Evolutionary conservation across 805 yeast genomes (phyloP).

Genomic region (Groenewaldozyma tartarivorans): DNA sequence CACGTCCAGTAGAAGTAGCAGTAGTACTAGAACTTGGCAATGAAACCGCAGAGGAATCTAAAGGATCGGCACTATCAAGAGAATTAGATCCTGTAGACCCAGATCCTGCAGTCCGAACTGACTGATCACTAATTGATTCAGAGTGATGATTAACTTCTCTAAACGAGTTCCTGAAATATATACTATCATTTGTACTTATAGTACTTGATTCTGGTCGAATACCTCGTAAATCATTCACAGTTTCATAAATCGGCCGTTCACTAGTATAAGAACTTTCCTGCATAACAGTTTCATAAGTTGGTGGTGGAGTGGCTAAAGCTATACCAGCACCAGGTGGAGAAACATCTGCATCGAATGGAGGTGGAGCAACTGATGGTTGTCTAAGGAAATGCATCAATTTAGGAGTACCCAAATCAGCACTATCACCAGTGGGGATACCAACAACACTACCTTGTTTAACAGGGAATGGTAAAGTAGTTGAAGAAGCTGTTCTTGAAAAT

Average conservation of each 20-base stretch:
- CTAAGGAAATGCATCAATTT: slow-evolving; percentile 37
- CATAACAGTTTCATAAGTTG: slow-evolving; percentile 12
- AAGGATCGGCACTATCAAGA: not conserved
- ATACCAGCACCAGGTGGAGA: slow-evolving; percentile 12
- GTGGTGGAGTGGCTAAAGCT: slow-evolving; percentile 9
- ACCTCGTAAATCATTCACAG: not conserved
- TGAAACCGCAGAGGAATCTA: not conserved
- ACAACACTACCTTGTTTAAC: not conserved
- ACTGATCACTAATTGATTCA: not conserved
- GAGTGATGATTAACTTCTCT: not conserved
- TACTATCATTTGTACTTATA: not conserved
- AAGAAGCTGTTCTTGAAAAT: slow-evolving; percentile 8
- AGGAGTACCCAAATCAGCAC: slow-evolving; percentile 2
- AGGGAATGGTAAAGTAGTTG: slow-evolving; percentile 7
- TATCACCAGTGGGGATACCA: not conserved
- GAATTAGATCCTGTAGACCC: not conserved
- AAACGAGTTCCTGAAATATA: not conserved
- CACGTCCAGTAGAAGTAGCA: not conserved
- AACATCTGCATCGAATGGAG: slow-evolving; percentile 37
- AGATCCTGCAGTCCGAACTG: not conserved
- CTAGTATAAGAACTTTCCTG: not conserved
- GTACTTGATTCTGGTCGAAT: not conserved
- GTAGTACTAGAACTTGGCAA: not conserved
- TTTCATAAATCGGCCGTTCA: not conserved
- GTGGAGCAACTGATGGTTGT: slow-evolving; percentile 52